Evolutionary conservation across 768 basidiomycete genomes (phyloP).

Genomic region (Leucocoprinus birnbaumii): DNA sequence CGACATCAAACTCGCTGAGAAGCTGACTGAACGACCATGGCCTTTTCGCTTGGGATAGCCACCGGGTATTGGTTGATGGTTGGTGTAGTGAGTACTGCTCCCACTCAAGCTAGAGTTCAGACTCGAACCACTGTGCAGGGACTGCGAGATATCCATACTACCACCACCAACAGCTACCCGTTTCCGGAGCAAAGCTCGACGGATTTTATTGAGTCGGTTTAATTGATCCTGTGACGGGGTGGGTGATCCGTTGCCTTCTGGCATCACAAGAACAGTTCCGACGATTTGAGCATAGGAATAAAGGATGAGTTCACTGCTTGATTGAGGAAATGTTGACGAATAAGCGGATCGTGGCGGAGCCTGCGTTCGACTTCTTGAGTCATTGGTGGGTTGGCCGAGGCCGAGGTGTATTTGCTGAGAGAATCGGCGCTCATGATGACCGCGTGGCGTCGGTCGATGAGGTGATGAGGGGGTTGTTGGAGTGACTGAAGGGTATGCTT

Average conservation of each 20-base stretch:
- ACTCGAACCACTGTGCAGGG: slow-evolving; percentile 18
- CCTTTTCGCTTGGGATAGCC: background rate
- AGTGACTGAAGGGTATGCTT: slow-evolving; percentile 24
- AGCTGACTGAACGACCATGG: slow-evolving; percentile 9
- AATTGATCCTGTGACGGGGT: slow-evolving; percentile 42
- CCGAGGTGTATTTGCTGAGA: slow-evolving; percentile 32
- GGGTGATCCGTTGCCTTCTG: slow-evolving; percentile 28
- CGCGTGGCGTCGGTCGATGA: background rate
- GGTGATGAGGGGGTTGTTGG: slow-evolving; percentile 6
- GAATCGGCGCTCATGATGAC: slow-evolving; percentile 12
- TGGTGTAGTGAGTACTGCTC: background rate
- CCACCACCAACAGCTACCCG: slow-evolving; percentile 63
- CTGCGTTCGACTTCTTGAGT: slow-evolving; percentile 17
- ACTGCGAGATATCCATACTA: slow-evolving; percentile 73
- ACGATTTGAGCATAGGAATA: slow-evolving; percentile 84
- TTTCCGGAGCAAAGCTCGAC: slow-evolving; percentile 39
- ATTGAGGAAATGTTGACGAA: slow-evolving; percentile 40
- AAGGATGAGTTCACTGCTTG: slow-evolving; percentile 66
- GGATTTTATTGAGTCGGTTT: slow-evolving; percentile 42
- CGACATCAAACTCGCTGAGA: slow-evolving; percentile 13
- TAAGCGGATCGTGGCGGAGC: slow-evolving; percentile 37
- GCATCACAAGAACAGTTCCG: slow-evolving; percentile 61
- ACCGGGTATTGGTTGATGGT: background rate
- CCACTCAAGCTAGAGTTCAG: background rate
- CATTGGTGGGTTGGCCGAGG: slow-evolving; percentile 38